Base-by-base conservation (phyloP, 2,329 filamentous ascomycete genomes). In the Claviceps quebecensis region DNA sequence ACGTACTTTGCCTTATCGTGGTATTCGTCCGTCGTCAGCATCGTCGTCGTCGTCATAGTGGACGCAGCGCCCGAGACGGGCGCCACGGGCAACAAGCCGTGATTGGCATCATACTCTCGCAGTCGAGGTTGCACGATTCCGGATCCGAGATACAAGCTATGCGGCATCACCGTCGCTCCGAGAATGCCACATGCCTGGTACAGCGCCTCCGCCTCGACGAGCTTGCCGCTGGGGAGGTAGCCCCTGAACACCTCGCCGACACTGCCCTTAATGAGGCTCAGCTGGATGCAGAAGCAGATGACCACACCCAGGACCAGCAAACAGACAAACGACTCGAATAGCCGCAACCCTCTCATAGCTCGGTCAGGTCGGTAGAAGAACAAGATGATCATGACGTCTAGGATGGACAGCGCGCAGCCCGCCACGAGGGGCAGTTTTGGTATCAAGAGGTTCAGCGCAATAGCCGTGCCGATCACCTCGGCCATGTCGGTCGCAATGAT, bases 181-280 rank as follows among this genome's bases (percentile, higher is more conserved):
- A 89, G 71, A 52, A 89, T 89, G 49, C 85, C 85, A 56, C 85
- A 89, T 1, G 84, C 77, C 64, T 86, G 81, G 61, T 85, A 86
- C 0, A 83, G 50, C 66, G 74, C 82, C 59, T 80, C 60, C 1
- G 74, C 72, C 61, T 84, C 67, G 1, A 83, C 67, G 1, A 86
- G 63, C 3, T 75, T 71, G 43, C 68, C 67, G 0, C 80, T 84
- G 0, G 83, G 83, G 17, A 86, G 62, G 57, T 82, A 86, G 17
- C 83, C 83, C 38, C 66, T 69, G 61, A 86, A 81, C 2, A 86
- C 79, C 16, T 82, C 71, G 1, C 76, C 76, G 1, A 77, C 68
- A 4, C 69, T 68, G 0, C 75, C 67, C 45, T 72, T 59, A 56
- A 87, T 80, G 38, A 84, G 62, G 2, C 80, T 80, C 40, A 87